Conservation (phyloP, 345 rosid genomes). For the sweet orange (Citrus sinensis) region DNA sequence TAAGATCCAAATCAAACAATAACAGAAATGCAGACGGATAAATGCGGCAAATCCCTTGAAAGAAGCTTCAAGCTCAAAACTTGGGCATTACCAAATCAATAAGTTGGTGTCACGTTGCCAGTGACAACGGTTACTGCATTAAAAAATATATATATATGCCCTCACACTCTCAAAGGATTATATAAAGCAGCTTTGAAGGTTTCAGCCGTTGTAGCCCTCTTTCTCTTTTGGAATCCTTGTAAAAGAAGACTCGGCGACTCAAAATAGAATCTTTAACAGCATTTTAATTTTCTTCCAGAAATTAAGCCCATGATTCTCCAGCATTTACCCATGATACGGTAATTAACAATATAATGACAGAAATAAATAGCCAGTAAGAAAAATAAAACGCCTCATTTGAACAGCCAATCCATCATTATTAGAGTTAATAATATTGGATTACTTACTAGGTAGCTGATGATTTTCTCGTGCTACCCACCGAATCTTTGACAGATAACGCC, state of each 20-base stretch:
- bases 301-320: conserved; percentile 11
- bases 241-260: conserved; percentile 14
- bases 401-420: conserved; percentile 15
- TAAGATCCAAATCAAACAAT: conserved; percentile 14
- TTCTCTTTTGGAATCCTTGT: conserved; percentile 29
- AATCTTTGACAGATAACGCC: not conserved
- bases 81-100: conserved; percentile 1
- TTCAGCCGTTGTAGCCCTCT: conserved; percentile 30
- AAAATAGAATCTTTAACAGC: conserved; percentile 23
- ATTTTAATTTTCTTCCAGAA: conserved; percentile 10
- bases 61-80: conserved; percentile 3
- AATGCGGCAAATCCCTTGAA: conserved; percentile 1
- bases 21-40: not conserved
- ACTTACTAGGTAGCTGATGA: conserved; percentile 18
- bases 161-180: not conserved
- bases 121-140: conserved; percentile 17
- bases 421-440: not conserved
- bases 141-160: not conserved
- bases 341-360: not conserved
- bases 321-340: conserved; percentile 17
- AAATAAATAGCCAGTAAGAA: not conserved
- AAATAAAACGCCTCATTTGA: not conserved
- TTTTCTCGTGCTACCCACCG: not conserved
- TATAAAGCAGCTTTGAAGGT: conserved; percentile 29
- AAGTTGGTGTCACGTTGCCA: conserved; percentile 4